A percentile compares a stretch with the other conserved stretches of the same genome.
Evolutionary conservation across 192 early-diverging fungal species (phyloP).

Genomic region (Chytriomyces sp.): DNA sequence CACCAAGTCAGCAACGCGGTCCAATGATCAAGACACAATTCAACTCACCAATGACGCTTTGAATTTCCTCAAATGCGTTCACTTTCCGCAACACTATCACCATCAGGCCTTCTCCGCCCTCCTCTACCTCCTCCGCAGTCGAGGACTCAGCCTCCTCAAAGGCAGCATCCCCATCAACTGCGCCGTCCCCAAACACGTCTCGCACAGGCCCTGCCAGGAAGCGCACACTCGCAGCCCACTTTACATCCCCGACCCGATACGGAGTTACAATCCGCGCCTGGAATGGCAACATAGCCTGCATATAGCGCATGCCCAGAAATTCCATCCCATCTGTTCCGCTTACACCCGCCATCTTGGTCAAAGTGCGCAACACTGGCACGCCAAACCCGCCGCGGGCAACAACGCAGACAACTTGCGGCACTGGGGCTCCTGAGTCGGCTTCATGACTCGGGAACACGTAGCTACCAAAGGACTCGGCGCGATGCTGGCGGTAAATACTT

Average conservation of each 20-base stretch:
- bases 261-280: conserved; percentile 16
- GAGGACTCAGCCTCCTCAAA: background rate
- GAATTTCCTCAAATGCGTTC: background rate
- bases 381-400: conserved; percentile 26
- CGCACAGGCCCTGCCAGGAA: background rate
- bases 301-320: background rate
- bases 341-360: background rate
- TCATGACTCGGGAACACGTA: background rate
- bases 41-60: background rate
- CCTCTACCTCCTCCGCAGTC: background rate
- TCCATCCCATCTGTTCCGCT: background rate
- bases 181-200: background rate
- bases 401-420: conserved; percentile 8
- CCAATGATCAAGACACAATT: background rate
- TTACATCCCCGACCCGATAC: background rate
- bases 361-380: conserved; percentile 1
- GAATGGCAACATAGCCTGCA: background rate
- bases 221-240: background rate
- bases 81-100: conserved; percentile 10
- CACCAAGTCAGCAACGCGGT: background rate
- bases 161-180: background rate
- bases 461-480: background rate
- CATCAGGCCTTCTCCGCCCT: conserved; percentile 2
- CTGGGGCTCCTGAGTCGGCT: background rate
- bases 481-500: background rate